Evolutionary conservation across 768 basidiomycete species (phyloP).

Genomic region (Butyriboletus loyo): DNA sequence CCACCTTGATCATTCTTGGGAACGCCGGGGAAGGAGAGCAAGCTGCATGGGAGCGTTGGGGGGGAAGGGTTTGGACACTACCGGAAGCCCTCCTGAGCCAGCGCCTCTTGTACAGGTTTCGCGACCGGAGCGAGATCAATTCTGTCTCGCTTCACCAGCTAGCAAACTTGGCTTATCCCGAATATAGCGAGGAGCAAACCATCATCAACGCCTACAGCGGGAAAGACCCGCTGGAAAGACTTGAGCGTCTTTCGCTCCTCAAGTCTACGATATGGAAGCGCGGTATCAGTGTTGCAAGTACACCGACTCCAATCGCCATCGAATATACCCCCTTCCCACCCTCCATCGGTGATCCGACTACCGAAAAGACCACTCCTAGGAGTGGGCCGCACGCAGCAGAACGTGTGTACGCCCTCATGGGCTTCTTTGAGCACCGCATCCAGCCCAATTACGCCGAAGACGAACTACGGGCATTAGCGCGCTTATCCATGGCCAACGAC

Average conservation of each 20-base stretch:
- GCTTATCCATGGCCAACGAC: constrained; percentile 23
- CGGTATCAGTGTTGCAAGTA: not conserved
- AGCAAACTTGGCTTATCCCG: constrained; percentile 16
- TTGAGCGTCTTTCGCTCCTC: constrained; percentile 15
- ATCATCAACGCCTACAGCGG: constrained; percentile 19
- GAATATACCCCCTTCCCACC: not conserved
- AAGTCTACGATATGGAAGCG: constrained; percentile 21
- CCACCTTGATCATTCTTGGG: not conserved
- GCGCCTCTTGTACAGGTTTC: constrained; percentile 5
- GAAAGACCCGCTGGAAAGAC: constrained; percentile 11
- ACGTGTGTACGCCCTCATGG: not conserved
- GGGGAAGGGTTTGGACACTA: constrained; percentile 15
- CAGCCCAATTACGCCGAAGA: constrained; percentile 11
- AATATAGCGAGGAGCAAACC: constrained; percentile 6
- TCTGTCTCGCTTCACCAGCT: constrained; percentile 1
- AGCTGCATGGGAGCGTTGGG: constrained; percentile 10
- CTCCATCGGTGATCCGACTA: too few species aligned
- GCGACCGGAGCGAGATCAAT: not conserved
- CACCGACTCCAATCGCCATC: not conserved
- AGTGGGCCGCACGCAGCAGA: constrained; percentile 12
- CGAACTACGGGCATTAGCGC: constrained; percentile 15
- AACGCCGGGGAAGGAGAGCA: not conserved
- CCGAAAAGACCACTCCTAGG: not conserved
- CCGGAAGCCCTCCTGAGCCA: not conserved
- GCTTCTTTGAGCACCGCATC: constrained; percentile 23